Evolutionary conservation across 768 basidiomycete genomes (phyloP).

Genomic region (Hortiboletus flavorubellus): DNA sequence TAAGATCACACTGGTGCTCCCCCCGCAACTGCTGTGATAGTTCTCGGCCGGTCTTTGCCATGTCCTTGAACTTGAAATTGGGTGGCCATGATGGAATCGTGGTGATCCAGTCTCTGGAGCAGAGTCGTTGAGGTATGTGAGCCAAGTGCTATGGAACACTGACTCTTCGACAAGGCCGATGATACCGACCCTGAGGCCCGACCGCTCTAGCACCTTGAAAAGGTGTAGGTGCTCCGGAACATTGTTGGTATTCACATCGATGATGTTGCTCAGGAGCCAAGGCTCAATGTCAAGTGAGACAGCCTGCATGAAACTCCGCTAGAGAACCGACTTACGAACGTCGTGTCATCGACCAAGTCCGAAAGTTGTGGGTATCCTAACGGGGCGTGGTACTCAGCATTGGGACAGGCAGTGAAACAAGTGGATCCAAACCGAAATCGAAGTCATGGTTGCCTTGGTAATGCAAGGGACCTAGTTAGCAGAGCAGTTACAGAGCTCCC

Average conservation of each 20-base stretch:
- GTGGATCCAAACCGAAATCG: constrained; percentile 61
- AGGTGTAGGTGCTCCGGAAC: constrained; percentile 61
- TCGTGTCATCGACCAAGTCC: constrained; percentile 66
- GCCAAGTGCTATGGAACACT: constrained; percentile 5
- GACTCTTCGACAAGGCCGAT: constrained; percentile 89
- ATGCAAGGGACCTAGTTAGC: constrained; percentile 6
- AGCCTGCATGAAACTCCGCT: neutral
- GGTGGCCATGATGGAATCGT: constrained; percentile 86
- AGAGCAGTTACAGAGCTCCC: neutral
- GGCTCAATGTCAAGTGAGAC: constrained; percentile 46
- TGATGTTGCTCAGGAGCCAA: constrained; percentile 90
- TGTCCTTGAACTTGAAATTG: constrained; percentile 71
- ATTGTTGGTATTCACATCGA: constrained; percentile 59
- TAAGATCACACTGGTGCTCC: constrained; percentile 68
- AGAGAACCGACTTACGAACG: constrained; percentile 53
- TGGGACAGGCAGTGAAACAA: neutral
- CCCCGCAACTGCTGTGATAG: constrained; percentile 74
- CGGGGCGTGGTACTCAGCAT: neutral
- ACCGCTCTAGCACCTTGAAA: constrained; percentile 65
- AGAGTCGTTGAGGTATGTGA: neutral
- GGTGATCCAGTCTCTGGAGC: constrained; percentile 77
- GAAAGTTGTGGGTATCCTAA: constrained; percentile 62
- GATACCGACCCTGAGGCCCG: constrained; percentile 69
- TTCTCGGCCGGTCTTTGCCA: constrained; percentile 67
- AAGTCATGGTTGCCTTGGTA: constrained; percentile 85